These are phyloP conservation scores for Populus hybrid DNA, from an alignment of 441 rosid species.

Conservation along the genomic window DNA sequence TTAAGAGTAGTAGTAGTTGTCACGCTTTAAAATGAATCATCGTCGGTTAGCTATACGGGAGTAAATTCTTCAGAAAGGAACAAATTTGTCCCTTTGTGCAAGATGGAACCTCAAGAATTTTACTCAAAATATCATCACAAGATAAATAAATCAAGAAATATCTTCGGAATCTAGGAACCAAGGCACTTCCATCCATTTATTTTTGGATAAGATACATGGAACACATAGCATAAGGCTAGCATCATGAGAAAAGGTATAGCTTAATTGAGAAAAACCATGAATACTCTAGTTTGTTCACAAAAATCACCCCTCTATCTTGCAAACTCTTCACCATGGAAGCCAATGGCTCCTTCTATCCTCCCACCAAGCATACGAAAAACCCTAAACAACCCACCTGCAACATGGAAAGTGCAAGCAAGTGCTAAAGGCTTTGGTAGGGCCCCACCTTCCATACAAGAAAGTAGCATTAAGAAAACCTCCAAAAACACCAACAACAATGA, in stretches of 20 bases:
- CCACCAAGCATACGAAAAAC: constrained; percentile 10
- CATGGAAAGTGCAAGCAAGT: constrained; percentile 38
- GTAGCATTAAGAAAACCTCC: constrained; percentile 1
- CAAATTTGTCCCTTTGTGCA: neutral
- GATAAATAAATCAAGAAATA: neutral
- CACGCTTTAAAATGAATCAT: too few species aligned
- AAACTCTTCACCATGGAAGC: constrained; percentile 23
- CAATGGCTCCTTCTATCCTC: constrained; percentile 10
- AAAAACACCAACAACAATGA: constrained; percentile 9
- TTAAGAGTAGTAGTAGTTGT: too few species aligned
- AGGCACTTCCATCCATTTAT: constrained; percentile 19
- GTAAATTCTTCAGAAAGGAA: too few species aligned
- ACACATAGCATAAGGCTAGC: neutral
- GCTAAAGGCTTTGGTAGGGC: constrained; percentile 49
- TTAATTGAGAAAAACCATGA: constrained; percentile 30
- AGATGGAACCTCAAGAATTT: neutral
- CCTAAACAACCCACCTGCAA: constrained; percentile 12
- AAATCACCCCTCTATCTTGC: constrained; percentile 19
- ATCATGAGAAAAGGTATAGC: neutral
- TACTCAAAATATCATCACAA: neutral
- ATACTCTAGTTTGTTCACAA: constrained; percentile 35
- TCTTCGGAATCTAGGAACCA: neutral
- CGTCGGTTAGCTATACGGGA: too few species aligned
- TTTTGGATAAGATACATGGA: constrained; percentile 33
- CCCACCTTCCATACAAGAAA: constrained; percentile 12